These are phyloP conservation scores for Craspedostauros australis DNA, from an alignment of 108 stramenopile species.

Conservation along the genomic window DNA sequence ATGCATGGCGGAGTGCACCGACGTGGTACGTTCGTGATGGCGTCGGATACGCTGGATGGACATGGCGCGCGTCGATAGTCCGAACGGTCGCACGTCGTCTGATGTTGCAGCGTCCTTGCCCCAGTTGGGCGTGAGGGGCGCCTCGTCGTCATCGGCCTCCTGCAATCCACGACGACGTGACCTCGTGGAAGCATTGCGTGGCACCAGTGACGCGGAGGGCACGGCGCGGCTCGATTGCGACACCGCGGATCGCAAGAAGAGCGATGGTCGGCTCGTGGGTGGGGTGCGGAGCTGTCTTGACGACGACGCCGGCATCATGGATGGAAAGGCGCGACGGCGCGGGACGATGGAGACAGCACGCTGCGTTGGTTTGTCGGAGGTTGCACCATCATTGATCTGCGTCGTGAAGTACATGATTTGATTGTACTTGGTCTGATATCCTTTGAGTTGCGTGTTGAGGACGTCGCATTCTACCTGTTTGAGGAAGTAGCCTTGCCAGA, in stretches of 20 bases:
- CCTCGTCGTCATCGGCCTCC: neutral
- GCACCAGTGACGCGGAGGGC: too few relatives aligned
- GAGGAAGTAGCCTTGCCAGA: slow-evolving; percentile 14
- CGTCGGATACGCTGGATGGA: slow-evolving; percentile 10
- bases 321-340: too few relatives aligned
- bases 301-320: too few relatives aligned
- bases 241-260: too few relatives aligned
- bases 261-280: too few relatives aligned
- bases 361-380: neutral
- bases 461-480: slow-evolving; percentile 8
- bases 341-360: neutral
- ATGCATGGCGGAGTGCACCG: too few relatives aligned
- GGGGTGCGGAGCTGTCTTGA: too few relatives aligned
- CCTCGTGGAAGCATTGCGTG: neutral
- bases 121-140: neutral
- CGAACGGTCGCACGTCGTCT: neutral
- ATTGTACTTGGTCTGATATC: neutral
- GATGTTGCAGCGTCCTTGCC: neutral
- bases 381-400: neutral
- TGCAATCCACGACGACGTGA: neutral
- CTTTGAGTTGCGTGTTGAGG: slow-evolving; percentile 8
- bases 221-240: too few relatives aligned
- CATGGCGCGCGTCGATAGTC: slow-evolving; percentile 15
- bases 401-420: neutral
- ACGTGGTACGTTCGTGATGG: too few relatives aligned